A percentile compares a stretch with the other conserved stretches of the same genome.
phyloP scores from a whole-genome alignment of 2,329 filamentous ascomycete genomes.

The Fusarium dlaminii region DNA sequence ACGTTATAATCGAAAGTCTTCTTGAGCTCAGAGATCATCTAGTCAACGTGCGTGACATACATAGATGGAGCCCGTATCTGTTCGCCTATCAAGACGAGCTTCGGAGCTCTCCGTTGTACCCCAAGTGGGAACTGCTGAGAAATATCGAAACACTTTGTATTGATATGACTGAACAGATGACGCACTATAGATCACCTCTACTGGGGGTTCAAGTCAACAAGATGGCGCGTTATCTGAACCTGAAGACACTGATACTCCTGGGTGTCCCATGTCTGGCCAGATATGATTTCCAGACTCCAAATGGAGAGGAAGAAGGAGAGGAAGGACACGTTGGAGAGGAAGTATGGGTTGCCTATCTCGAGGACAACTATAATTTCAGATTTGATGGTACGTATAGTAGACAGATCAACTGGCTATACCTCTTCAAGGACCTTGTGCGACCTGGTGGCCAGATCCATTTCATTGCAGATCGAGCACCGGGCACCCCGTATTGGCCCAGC shows the following conservation, averaged over 20 bases:
- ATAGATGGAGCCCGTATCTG: background rate
- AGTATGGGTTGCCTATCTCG: background rate
- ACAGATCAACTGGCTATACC: background rate
- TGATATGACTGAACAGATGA: background rate
- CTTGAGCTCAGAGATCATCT: accelerated
- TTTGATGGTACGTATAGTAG: no score
- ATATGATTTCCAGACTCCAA: accelerated
- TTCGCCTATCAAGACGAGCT: background rate
- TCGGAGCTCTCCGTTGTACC: background rate
- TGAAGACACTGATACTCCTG: background rate
- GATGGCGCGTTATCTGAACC: background rate
- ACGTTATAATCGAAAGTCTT: background rate
- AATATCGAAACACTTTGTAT: background rate
- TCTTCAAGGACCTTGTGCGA: background rate
- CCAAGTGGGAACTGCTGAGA: background rate
- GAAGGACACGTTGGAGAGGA: no score
- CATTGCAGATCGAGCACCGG: background rate
- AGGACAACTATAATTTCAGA: background rate
- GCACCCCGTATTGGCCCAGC: background rate
- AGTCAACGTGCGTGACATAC: background rate
- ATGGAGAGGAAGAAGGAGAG: no score
- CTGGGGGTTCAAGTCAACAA: background rate
- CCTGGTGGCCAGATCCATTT: conserved; percentile 3
- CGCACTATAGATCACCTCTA: accelerated
- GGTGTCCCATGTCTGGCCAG: background rate